Evolutionary conservation across 305 asterid genomes (phyloP), one percentile per base, ranked within the genome.

Genomic region (Ajuga reptans): DNA sequence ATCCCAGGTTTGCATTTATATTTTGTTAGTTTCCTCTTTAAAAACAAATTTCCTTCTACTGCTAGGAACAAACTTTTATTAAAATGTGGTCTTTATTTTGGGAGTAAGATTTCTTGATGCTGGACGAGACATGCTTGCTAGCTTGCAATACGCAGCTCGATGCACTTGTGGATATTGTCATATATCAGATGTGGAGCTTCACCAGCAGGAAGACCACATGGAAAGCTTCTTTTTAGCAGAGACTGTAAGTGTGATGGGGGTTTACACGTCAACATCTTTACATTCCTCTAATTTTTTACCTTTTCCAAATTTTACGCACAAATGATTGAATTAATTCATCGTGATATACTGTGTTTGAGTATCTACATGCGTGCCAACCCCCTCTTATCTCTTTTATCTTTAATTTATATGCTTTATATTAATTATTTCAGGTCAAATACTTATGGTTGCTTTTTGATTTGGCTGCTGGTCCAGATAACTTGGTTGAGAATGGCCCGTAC

Each of bases 201-300:
- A 88, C 77, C 86, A 66, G 81, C 97, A 90, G 80, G 98, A 92
- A 83, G 97, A 92, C 82, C 91, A 87, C 81, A 92, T 92, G 98
- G 98, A 92, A 80, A 92, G 98, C 84, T 92, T 92, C 79, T 92
- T 92, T 80, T 84, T 92, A 84, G 96, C 98, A 0, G 98, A 92
- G 84, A 92, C 98, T 59, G 98, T 90, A 83, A 75, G 95, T 77
- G 24, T 8, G 17, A 59, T 0, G 31, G 17, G 15, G 36, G 4
- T 17, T 12, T 9, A 46, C 39, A 10, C 4, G 21, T 24, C n/a
- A 21, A 21, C 27, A 21, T 21, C 27, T 21, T 21, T 21, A 21
- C 27, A 2, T 21, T 21, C 27, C 27, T 21, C 1, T 21, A 21
- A 4, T 63, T 60, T 46, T 34, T 9, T 7, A 17, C 14, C 14